Evolutionary conservation across 2,329 filamentous ascomycete species (phyloP).

Genomic region (Parastagonospora nodorum): DNA sequence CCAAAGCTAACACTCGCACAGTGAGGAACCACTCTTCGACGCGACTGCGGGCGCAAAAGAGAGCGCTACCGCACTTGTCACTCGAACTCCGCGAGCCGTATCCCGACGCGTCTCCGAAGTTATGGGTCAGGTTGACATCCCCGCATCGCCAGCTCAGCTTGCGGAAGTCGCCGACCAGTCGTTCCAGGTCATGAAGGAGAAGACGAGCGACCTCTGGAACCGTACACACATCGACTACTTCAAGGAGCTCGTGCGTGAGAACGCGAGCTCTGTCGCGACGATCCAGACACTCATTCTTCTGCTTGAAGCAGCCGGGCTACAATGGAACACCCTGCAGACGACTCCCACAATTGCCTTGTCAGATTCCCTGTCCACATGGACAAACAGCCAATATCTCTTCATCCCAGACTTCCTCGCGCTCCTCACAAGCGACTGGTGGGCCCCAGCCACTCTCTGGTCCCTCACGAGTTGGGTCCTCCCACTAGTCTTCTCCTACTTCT

Average conservation of each 20-base stretch:
- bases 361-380: conserved; percentile 60
- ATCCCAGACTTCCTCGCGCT: conserved; percentile 83
- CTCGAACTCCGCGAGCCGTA: conserved; percentile 45
- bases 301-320: conserved; percentile 71
- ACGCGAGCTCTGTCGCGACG: conserved; percentile 69
- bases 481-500: conserved; percentile 78
- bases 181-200: conserved; percentile 72
- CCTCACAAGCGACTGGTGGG: conserved; percentile 81
- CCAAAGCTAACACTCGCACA: conserved; percentile 34
- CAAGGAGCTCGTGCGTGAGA: conserved; percentile 69
- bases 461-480: conserved; percentile 74
- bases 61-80: conserved; percentile 42
- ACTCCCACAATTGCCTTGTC: conserved; percentile 76
- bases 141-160: conserved; percentile 71
- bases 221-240: conserved; percentile 69
- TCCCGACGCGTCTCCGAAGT: conserved; percentile 60
- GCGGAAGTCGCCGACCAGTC: conserved; percentile 66
- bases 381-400: conserved; percentile 65
- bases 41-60: conserved; percentile 33
- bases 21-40: conserved; percentile 52
- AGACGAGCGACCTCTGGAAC: conserved; percentile 67
- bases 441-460: conserved; percentile 76
- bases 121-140: conserved; percentile 62
- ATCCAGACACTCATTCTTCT: conserved; percentile 51
- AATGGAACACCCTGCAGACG: conserved; percentile 72